Evolutionary conservation across 179 eudicot species (phyloP).

Genomic region (Silene noctiflora): DNA sequence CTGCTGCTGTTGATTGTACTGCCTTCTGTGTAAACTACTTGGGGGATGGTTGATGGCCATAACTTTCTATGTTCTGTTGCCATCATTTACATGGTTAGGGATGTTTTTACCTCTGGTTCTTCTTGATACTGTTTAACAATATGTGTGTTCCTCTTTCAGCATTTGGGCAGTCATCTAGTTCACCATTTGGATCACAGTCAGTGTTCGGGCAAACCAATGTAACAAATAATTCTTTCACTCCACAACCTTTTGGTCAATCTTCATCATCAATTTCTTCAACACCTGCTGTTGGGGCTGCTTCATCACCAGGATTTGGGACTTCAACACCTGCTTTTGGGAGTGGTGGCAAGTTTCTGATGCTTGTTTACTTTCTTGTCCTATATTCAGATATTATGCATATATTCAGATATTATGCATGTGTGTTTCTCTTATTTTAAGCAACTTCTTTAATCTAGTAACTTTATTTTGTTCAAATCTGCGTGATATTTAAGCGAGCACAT

Average conservation of each 20-base stretch:
- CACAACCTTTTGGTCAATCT: conserved; percentile 74
- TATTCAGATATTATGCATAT: not conserved
- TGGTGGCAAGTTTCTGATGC: conserved; percentile 44
- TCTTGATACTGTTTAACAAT: not conserved
- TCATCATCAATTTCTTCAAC: conserved; percentile 64
- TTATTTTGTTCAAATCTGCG: not conserved
- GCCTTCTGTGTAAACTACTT: not conserved
- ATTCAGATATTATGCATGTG: not conserved
- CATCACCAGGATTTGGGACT: conserved; percentile 64
- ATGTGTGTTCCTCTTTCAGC: too few relatives aligned
- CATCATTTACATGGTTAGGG: not conserved
- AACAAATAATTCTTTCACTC: conserved; percentile 70
- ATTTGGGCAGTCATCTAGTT: too few relatives aligned
- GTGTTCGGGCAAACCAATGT: conserved; percentile 88
- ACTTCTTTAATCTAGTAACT: not conserved
- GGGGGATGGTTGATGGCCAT: not conserved
- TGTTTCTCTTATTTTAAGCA: not conserved
- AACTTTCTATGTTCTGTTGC: not conserved
- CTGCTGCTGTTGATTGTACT: not conserved
- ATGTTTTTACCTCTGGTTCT: not conserved
- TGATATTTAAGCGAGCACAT: not conserved
- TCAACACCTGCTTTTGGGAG: conserved; percentile 52
- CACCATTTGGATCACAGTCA: conserved; percentile 24
- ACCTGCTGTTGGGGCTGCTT: conserved; percentile 70
- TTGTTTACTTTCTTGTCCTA: not conserved